These are phyloP conservation scores for Gossypium arboreum DNA, from an alignment of 345 rosid species.

Conservation along the genomic window DNA sequence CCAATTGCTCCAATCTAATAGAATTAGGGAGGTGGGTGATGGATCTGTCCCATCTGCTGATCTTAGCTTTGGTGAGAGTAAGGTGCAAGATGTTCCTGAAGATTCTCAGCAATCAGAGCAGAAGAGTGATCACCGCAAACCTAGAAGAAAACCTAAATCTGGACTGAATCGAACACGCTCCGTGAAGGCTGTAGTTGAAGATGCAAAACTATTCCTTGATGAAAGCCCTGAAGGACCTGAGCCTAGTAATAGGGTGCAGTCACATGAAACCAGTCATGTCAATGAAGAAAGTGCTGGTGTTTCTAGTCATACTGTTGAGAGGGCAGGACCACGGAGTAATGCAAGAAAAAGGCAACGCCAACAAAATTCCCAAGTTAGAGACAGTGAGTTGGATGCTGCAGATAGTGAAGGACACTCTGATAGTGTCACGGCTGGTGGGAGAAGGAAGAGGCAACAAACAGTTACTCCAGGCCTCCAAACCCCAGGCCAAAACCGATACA, in stretches of 20 bases:
- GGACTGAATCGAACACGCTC: conserved; percentile 46
- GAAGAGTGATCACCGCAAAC: conserved; percentile 34
- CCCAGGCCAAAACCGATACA: conserved; percentile 66
- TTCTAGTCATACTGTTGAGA: conserved; percentile 33
- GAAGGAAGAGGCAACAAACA: conserved; percentile 57
- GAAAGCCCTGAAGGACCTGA: conserved; percentile 33
- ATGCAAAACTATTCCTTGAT: conserved; percentile 47
- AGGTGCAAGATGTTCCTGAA: conserved; percentile 42
- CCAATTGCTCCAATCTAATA: conserved; percentile 31
- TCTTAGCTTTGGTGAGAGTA: conserved; percentile 49
- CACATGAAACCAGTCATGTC: conserved; percentile 13
- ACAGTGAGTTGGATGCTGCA: conserved; percentile 47
- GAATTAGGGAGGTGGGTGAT: conserved; percentile 28
- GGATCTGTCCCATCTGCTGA: conserved; percentile 48
- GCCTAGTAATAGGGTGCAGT: conserved; percentile 24
- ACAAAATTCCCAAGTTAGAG: conserved; percentile 38
- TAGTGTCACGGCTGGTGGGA: conserved; percentile 58
- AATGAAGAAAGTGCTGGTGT: conserved; percentile 34
- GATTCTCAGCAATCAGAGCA: conserved; percentile 56
- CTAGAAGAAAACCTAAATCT: conserved; percentile 46
- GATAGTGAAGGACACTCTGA: conserved; percentile 65
- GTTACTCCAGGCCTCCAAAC: conserved; percentile 35
- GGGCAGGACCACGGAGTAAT: conserved; percentile 25
- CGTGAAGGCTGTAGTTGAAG: conserved; percentile 51
- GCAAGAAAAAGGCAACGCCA: conserved; percentile 52